Conservation (phyloP, 495 filamentous ascomycete species). For the Aspergillus baeticus region DNA sequence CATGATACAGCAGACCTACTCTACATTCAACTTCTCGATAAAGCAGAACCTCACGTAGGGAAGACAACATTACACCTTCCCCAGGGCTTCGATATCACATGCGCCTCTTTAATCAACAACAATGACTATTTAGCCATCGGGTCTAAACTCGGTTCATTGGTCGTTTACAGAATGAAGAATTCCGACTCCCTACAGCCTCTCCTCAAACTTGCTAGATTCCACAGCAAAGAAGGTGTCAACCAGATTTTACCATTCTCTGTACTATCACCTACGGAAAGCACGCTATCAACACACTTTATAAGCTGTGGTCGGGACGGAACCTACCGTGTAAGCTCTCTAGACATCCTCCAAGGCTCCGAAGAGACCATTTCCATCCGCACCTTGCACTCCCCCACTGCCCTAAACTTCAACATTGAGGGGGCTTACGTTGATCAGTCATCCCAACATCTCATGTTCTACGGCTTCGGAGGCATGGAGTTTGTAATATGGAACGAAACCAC, state of each 20-base stretch:
- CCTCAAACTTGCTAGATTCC: conserved; percentile 34
- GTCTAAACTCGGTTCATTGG: conserved; percentile 60
- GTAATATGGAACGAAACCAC: conserved; percentile 72
- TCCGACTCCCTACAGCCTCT: conserved; percentile 24
- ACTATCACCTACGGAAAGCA: conserved; percentile 1
- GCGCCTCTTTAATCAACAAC: conserved; percentile 35
- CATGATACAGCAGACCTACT: conserved; percentile 32
- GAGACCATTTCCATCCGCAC: conserved; percentile 31
- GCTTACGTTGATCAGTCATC: conserved; percentile 52
- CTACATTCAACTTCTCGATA: conserved; percentile 19
- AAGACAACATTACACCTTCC: conserved; percentile 29
- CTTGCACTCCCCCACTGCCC: conserved; percentile 56
- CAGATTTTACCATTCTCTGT: conserved; percentile 47
- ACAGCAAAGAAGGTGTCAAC: conserved; percentile 69
- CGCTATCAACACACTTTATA: conserved; percentile 40
- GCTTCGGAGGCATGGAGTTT: conserved; percentile 77
- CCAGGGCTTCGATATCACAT: conserved; percentile 34
- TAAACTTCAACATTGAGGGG: conserved; percentile 68
- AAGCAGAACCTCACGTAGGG: conserved; percentile 18
- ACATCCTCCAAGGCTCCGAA: conserved; percentile 1
- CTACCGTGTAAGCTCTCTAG: conserved; percentile 55
- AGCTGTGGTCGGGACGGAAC: conserved; percentile 74
- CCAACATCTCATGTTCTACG: conserved; percentile 65
- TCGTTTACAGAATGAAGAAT: conserved; percentile 44
- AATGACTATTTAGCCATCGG: conserved; percentile 61